Evolutionary conservation across 179 eudicot genomes (phyloP), one percentile per base, ranked within the genome.

Genomic region (Monotropa hypopitys): DNA sequence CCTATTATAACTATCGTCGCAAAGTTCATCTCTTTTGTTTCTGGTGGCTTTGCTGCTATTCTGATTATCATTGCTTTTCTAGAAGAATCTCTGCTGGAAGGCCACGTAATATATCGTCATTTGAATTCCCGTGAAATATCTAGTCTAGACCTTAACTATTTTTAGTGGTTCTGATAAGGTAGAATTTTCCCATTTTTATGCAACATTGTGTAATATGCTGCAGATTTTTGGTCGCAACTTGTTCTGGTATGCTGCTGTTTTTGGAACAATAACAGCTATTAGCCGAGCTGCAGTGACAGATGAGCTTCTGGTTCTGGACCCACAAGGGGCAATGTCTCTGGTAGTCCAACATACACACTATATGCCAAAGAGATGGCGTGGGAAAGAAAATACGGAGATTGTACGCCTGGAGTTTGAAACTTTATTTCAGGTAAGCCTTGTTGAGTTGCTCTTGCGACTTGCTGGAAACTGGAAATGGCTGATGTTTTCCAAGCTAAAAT

Each of bases 351-450:
- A 91, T 76, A 93, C 96, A 18, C 98, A 93, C 80, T 85, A 87
- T 81, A 90, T 93, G 97, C 98, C 98, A 45, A 95, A 91, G 82
- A 85, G 92, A 80, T 95, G 98, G 99, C 99, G 99, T 66, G 97
- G 91, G 70, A 91, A 91, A 83, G 99, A 93, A 84, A 87, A 88
- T 66, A 87, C 90, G 1, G 92, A 91, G 76, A 63, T 12, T 9
- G 96, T 93, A 11, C 80, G 89, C 80, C 76, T 78, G 79, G 96
- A 95, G 84, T 91, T 95, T 83, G 99, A 91, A 84, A 93, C 93
- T 78, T 82, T 95, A 69, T 95, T 90, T 84, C 98, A 93, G 98
- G 99, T 93, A 80, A 71, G 59, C 33, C 56, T 20, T 62, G 32
- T 62, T 69, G 33, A 46, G 67, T 67, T 56, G 33, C 33, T 57